Evolutionary conservation across 352 stramenopile species (phyloP), one percentile per base, ranked within the genome.

Genomic region (Blastocystis sp.): DNA sequence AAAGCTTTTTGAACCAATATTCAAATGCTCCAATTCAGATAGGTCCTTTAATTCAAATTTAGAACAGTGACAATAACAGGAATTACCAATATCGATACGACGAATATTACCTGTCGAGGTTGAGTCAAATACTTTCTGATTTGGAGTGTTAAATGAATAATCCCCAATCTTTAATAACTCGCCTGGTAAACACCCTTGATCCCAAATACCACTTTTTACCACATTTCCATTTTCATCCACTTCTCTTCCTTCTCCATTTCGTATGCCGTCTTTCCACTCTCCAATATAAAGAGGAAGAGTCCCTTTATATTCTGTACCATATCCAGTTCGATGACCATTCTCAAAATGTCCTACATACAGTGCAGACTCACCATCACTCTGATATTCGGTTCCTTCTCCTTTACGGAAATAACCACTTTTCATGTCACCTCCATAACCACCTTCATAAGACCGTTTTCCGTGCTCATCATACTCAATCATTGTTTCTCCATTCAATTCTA

Each of bases 261-360:
- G 3, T 33, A 13, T 15, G 3, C 56, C 56, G 27, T 62, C 27
- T 33, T 33, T n/a, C 56, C 56, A 62, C 13, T 62, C 56, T n/a
- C 56, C 56, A 62, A n/a, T 62, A 33, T 62, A 62, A 3, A 62
- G 13, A 15, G 56, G 56, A 62, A n/a, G 19, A 33, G 2, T 6
- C 13, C 13, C 56, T 2, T 62, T 35, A 57, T 66, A 84, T 37
- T 84, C 73, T 13, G 57, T 84, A 4, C 73, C 73, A 2, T 66
- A 27, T 6, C 73, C 73, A 19, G 66, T 57, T 15, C n/a, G 27
- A 27, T 51, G 15, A 33, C 73, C 73, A 33, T 62, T 44, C 5
- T 66, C 53, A 37, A 84, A 84, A n/a, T 84, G 30, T 11, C 73
- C 73, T n/a, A 66, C 53, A 57, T 84, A 84, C 22, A 69, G 2